These are phyloP conservation scores for Botrytis aclada DNA, from an alignment of 2,329 filamentous ascomycete genomes.

Conservation along the genomic window DNA sequence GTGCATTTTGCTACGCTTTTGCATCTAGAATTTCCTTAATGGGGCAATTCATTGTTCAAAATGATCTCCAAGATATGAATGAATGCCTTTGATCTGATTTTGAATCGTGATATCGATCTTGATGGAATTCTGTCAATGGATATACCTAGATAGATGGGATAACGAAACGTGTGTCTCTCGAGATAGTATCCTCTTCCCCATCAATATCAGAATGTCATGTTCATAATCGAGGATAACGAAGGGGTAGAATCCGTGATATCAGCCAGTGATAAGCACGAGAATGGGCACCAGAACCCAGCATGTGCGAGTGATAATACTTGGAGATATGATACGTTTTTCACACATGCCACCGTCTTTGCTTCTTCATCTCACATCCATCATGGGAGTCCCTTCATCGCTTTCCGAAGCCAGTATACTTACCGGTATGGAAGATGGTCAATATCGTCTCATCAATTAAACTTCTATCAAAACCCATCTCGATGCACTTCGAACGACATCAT, in stretches of 20 bases:
- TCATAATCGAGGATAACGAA: background rate
- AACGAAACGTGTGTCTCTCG: background rate
- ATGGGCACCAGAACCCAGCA: background rate
- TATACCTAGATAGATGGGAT: background rate
- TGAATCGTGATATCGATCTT: background rate
- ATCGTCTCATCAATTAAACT: background rate
- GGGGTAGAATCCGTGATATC: background rate
- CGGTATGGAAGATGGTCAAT: background rate
- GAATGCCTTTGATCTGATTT: background rate
- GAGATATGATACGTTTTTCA: background rate
- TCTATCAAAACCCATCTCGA: background rate
- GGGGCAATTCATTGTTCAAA: background rate
- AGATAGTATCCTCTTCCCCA: background rate
- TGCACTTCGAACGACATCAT: background rate
- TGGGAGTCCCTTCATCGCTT: background rate
- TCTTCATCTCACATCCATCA: background rate
- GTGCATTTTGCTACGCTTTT: background rate
- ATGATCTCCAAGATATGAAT: background rate
- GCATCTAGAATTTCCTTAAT: background rate
- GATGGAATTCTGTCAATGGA: background rate
- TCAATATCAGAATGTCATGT: conserved; percentile 8
- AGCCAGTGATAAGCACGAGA: background rate
- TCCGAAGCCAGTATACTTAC: background rate
- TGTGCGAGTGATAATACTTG: background rate
- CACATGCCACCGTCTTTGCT: background rate